Evolutionary conservation across 2,329 filamentous ascomycete genomes (phyloP), one percentile per base, ranked within the genome.

Genomic region (Venturia nashicola): DNA sequence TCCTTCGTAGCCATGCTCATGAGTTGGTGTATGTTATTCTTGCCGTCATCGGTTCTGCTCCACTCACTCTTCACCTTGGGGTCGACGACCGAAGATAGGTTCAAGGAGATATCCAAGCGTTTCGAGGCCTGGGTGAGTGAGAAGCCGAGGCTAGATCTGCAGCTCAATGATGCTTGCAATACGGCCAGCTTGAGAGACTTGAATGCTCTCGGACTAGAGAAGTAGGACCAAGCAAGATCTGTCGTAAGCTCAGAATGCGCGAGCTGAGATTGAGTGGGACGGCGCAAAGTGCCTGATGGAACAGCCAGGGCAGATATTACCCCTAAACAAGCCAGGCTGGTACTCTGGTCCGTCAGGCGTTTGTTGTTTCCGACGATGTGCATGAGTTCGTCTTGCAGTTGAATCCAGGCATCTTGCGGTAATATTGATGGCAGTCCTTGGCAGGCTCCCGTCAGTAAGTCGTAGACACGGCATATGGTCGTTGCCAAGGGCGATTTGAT

Each of bases 291-390:
- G 70, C 59, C 59, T 1, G 36, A 18, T 16, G 59, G 36, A 16
- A 44, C n/a, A 9, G 59, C 59, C 59, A 60, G 34, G 14, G 59
- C 59, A 44, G 43, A 20, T 5, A 75, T 74, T 65, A 75, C 73
- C 0, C 71, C 70, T 18, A 76, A 67, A 64, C 74, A 76, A 61
- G 73, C 69, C 11, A 76, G 66, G 14, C 68, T 71, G 9, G 74
- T 64, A 54, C 70, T 70, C 36, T 73, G 69, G 46, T 74, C 70
- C 43, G 69, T 68, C 39, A 67, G 61, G 27, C 48, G 64, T 40
- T 64, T 64, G 20, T 62, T 57, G 39, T 68, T 70, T 27, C 69
- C 68, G 2, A 76, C 64, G 20, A 75, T 73, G 9, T 68, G 66
- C 23, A 74, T 62, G 20, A 76, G 67, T 43, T 71, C 68, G 34